phyloP scores from a whole-genome alignment of 2,329 filamentous ascomycete genomes.

The Calonectria hawksworthii region DNA sequence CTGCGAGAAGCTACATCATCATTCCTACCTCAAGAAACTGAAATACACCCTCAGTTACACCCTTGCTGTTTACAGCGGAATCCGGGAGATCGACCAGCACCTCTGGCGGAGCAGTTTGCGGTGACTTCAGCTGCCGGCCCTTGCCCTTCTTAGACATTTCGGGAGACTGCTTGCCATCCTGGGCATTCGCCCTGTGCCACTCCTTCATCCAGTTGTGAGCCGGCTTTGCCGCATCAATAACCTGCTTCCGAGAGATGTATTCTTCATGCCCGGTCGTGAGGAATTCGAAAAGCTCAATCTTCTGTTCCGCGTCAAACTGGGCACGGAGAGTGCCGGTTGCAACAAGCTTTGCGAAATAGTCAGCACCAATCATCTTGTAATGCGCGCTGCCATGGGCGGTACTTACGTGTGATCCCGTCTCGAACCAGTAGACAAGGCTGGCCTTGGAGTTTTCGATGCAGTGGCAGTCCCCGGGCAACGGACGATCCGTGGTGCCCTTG shows the following conservation, averaged over 20 bases:
- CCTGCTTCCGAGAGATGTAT: conserved; percentile 79
- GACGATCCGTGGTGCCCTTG: conserved; percentile 68
- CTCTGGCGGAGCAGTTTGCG: conserved; percentile 70
- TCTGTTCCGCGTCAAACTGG: conserved; percentile 83
- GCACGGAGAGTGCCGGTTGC: conserved; percentile 83
- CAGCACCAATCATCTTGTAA: conserved; percentile 35
- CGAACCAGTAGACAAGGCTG: conserved; percentile 91
- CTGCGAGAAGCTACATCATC: conserved; percentile 32
- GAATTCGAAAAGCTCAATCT: conserved; percentile 89
- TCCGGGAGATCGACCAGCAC: conserved; percentile 69
- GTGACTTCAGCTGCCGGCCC: conserved; percentile 70
- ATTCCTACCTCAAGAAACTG: conserved; percentile 73
- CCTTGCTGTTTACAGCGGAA: conserved; percentile 70
- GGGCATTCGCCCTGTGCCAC: conserved; percentile 71
- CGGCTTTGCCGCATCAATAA: conserved; percentile 73
- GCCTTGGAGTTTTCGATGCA: conserved; percentile 83
- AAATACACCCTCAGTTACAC: conserved; percentile 72
- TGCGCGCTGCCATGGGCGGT: neutral
- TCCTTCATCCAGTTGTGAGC: conserved; percentile 76
- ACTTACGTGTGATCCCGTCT: conserved; percentile 83
- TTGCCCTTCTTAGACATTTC: conserved; percentile 79
- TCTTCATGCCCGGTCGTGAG: conserved; percentile 83
- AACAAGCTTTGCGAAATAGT: conserved; percentile 71
- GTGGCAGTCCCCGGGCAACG: conserved; percentile 74
- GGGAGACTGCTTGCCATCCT: conserved; percentile 71